phyloP scores from a whole-genome alignment of 179 eudicot genomes.

The Silene vulgaris region DNA sequence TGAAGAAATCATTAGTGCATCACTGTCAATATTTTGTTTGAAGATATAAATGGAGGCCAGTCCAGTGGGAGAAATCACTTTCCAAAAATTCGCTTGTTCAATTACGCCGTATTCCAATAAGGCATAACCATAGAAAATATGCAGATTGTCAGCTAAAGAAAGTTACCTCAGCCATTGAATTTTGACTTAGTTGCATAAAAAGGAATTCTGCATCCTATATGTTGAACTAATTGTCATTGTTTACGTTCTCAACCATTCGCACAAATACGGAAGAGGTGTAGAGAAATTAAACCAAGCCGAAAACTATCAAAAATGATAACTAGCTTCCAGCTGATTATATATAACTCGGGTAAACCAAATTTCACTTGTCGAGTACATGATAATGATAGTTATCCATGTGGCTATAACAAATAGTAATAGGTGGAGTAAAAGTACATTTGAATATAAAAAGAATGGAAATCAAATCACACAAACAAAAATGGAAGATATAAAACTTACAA shows the following conservation, averaged over 20 bases:
- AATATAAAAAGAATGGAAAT: conserved; percentile 24
- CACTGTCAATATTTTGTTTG: not conserved
- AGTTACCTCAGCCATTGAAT: not conserved
- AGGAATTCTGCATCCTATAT: not conserved
- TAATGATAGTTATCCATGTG: not conserved
- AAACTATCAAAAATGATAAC: not conserved
- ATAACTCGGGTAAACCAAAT: not conserved
- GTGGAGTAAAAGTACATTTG: not conserved
- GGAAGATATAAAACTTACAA: conserved; percentile 16
- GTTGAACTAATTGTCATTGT: not conserved
- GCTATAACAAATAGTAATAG: conserved; percentile 4
- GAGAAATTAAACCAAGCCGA: not conserved
- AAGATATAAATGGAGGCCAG: conserved; percentile 5
- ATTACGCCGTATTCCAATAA: not conserved
- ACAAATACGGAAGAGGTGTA: not conserved
- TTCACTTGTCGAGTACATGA: not conserved
- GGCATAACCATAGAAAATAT: not conserved
- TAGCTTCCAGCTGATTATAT: conserved; percentile 4
- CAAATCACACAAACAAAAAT: conserved; percentile 6
- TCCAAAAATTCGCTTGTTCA: not conserved
- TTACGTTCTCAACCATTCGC: not conserved
- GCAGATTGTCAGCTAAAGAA: not conserved
- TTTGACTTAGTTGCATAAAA: conserved; percentile 3
- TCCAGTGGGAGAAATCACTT: not conserved
- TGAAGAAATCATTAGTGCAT: not conserved